These are phyloP conservation scores for Candida montana DNA, from an alignment of 805 yeast genomes.

Conservation along the genomic window DNA sequence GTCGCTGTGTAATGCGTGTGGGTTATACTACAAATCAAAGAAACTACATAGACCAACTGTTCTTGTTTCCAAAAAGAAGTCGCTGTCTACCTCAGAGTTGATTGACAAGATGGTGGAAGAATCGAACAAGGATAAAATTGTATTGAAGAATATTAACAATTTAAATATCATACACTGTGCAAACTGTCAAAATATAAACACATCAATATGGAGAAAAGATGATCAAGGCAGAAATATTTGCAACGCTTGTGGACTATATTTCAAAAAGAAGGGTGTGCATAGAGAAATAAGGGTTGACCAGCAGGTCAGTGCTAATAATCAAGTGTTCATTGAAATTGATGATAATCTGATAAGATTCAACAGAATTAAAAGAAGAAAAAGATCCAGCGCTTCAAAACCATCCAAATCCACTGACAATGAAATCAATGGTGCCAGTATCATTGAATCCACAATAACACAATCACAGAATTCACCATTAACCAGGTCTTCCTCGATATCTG, in stretches of 20 bases:
- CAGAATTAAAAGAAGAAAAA: slow-evolving; percentile 18
- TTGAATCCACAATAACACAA: background rate
- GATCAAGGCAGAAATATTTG: slow-evolving; percentile 86
- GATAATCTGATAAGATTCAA: slow-evolving; percentile 17
- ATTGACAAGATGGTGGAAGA: slow-evolving; percentile 8
- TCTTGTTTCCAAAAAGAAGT: slow-evolving; percentile 36
- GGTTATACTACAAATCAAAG: slow-evolving; percentile 67
- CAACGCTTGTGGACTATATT: slow-evolving; percentile 91
- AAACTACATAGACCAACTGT: slow-evolving; percentile 70
- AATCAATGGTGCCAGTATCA: background rate
- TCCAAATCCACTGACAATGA: too few relatives aligned
- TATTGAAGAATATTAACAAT: slow-evolving; percentile 10
- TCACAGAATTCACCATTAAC: background rate
- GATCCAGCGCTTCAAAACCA: slow-evolving; percentile 3
- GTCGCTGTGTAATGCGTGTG: slow-evolving; percentile 79
- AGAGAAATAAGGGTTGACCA: slow-evolving; percentile 7
- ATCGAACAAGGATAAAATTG: background rate
- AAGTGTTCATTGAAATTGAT: slow-evolving; percentile 18
- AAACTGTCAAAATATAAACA: slow-evolving; percentile 83
- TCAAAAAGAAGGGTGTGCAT: slow-evolving; percentile 38
- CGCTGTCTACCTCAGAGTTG: slow-evolving; percentile 9
- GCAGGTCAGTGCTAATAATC: slow-evolving; percentile 2
- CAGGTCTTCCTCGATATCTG: background rate
- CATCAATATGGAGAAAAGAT: slow-evolving; percentile 91
- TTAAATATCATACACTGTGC: slow-evolving; percentile 43